phyloP scores from a whole-genome alignment of 306 rosid genomes.

The Quercus gilva region DNA sequence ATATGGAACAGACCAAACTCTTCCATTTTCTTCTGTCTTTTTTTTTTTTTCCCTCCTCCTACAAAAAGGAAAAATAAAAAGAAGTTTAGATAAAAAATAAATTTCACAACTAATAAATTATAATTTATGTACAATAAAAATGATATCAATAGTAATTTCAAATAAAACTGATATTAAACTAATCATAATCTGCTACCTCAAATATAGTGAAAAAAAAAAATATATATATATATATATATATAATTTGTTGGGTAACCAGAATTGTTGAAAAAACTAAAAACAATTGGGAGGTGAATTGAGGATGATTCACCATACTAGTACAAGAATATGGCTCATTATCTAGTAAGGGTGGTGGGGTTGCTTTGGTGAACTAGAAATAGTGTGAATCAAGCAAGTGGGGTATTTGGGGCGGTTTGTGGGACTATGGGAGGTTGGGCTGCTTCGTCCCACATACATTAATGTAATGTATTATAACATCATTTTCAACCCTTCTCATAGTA shows the following conservation, averaged over 20 bases:
- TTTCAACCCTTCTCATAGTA: constrained; percentile 45
- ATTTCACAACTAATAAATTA: too few species aligned
- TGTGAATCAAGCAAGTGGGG: constrained; percentile 63
- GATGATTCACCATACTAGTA: constrained; percentile 21
- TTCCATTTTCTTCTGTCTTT: background rate
- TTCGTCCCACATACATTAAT: constrained; percentile 55
- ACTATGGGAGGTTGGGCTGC: constrained; percentile 52
- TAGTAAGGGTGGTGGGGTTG: constrained; percentile 69
- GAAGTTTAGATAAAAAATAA: background rate
- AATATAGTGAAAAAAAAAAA: too few species aligned
- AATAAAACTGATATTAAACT: too few species aligned
- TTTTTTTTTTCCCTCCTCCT: background rate
- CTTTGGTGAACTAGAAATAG: constrained; percentile 72
- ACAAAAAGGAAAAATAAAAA: background rate
- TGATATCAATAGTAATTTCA: too few species aligned
- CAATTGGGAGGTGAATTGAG: constrained; percentile 34
- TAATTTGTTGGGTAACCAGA: too few species aligned
- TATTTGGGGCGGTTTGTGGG: constrained; percentile 95
- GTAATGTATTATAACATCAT: constrained; percentile 39
- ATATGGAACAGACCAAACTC: background rate
- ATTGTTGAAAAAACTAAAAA: too few species aligned
- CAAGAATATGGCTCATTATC: constrained; percentile 33
- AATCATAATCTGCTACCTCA: too few species aligned
- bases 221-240: too few species aligned
- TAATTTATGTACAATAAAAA: too few species aligned